Evolutionary conservation across 2,329 filamentous ascomycete species (phyloP), one percentile per base, ranked within the genome.

Genomic region (Ophiocordyceps unilateralis): DNA sequence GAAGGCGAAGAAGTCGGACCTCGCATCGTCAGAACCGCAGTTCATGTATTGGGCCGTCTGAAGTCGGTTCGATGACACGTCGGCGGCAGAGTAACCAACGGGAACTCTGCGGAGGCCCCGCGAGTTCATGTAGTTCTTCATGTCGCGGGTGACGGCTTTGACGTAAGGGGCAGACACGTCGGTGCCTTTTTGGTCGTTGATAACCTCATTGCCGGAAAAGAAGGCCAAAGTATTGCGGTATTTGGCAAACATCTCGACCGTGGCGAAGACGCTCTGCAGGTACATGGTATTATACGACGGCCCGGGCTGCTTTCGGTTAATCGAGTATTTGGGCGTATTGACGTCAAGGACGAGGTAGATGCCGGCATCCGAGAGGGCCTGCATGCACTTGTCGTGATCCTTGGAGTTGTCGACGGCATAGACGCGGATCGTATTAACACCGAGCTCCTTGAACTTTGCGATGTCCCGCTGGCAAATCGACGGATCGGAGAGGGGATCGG

Each of bases 271-370:
- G 61, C 78, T 74, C 62, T 77, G 86, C 23, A 94, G 74, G 61
- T 94, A 94, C 50, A 76, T 76, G 46, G 79, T 72, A 63, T 94
- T 94, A 76, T 94, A 94, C 1, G 87, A 93, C 7, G 67, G 62
- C 40, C 65, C 89, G n/a, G 86, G 84, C 9, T 77, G 60, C 45
- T 67, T 70, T 43, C 87, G 81, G 71, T 91, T 89, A 66, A 94
- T 72, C 2, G 86, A 91, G 71, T 93, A 93, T 50, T 77, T 70
- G 51, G 85, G 84, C 74, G 69, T 89, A 76, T 93, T 93, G 69
- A 91, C 83, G 55, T 94, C 87, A 42, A 93, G 70, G 32, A 93
- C 84, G 43, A 93, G 75, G 69, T 94, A 94, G 69, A 94, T 94
- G 54, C 84, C 84, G 48, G 85, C 87, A 54, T 83, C 82, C 42